Evolutionary conservation across 345 rosid genomes (phyloP).

Genomic region (Excoecaria cochinchinensis): DNA sequence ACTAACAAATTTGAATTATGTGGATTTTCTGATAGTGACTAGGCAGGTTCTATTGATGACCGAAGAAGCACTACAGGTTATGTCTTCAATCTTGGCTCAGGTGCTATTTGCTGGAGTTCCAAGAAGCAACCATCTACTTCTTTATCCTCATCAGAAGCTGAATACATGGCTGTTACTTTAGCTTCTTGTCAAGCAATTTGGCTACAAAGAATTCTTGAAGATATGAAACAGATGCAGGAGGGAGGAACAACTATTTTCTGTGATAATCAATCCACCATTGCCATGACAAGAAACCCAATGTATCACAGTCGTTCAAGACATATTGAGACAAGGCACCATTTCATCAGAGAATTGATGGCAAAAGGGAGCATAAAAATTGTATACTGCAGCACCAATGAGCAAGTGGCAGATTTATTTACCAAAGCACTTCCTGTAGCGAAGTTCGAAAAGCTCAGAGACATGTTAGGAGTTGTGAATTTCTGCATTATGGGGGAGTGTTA

Average conservation of each 20-base stretch:
- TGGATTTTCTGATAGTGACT: background rate
- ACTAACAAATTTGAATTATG: background rate
- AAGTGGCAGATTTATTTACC: background rate
- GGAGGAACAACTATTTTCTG: background rate
- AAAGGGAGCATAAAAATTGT: too few species aligned
- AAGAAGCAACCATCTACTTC: too few species aligned
- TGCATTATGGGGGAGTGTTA: too few species aligned
- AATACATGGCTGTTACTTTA: too few species aligned
- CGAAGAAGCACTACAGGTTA: background rate
- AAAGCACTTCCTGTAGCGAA: too few species aligned
- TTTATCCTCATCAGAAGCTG: too few species aligned
- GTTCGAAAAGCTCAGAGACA: too few species aligned
- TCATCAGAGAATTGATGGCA: background rate
- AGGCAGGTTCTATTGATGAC: background rate
- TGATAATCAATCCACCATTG: background rate
- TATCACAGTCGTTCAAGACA: background rate
- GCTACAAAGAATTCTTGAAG: background rate
- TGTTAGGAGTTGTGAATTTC: too few species aligned
- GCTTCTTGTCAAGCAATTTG: constrained; percentile 2
- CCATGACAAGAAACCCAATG: background rate
- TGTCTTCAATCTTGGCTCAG: too few species aligned
- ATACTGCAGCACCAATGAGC: background rate
- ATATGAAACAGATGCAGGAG: background rate
- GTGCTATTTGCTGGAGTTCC: too few species aligned
- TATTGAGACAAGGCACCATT: background rate